These are phyloP conservation scores for Zygotorulaspora mrakii DNA, from an alignment of 1,139 yeast genomes.

Conservation along the genomic window DNA sequence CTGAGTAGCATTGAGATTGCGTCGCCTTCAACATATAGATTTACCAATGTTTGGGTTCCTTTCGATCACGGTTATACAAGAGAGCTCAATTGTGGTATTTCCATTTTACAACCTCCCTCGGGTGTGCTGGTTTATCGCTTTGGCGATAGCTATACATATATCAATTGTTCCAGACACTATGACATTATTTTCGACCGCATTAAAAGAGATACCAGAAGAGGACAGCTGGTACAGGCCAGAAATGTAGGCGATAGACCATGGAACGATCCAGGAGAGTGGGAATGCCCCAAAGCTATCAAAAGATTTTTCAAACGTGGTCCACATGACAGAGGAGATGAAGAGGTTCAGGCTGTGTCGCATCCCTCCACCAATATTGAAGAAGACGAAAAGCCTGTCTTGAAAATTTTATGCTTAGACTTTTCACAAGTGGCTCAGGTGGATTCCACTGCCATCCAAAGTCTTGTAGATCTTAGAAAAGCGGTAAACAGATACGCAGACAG, in stretches of 20 bases:
- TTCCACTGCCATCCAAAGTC: slow-evolving; percentile 72
- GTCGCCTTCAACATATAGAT: slow-evolving; percentile 7
- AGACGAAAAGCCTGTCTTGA: slow-evolving; percentile 52
- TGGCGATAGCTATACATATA: slow-evolving; percentile 73
- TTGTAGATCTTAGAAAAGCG: slow-evolving; percentile 72
- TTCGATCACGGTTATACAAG: slow-evolving; percentile 44
- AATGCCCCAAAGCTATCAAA: slow-evolving; percentile 24
- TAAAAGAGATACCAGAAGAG: slow-evolving; percentile 57
- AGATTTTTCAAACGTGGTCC: slow-evolving; percentile 37
- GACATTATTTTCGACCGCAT: slow-evolving; percentile 69
- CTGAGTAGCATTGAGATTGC: not conserved
- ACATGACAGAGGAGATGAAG: not conserved
- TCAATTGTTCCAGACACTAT: slow-evolving; percentile 71
- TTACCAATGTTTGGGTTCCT: slow-evolving; percentile 80
- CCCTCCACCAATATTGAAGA: not conserved
- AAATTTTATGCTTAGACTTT: slow-evolving; percentile 75
- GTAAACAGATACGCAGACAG: slow-evolving; percentile 71
- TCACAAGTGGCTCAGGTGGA: slow-evolving; percentile 72
- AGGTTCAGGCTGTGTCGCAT: not conserved
- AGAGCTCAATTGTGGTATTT: slow-evolving; percentile 54
- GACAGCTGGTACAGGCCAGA: slow-evolving; percentile 44
- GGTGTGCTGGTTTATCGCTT: slow-evolving; percentile 87
- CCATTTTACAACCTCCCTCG: slow-evolving; percentile 75
- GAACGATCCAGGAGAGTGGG: slow-evolving; percentile 73
- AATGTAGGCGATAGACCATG: slow-evolving; percentile 74